Evolutionary conservation across 192 early-diverging fungal genomes (phyloP).

Genomic region (Coemansia sp.): DNA sequence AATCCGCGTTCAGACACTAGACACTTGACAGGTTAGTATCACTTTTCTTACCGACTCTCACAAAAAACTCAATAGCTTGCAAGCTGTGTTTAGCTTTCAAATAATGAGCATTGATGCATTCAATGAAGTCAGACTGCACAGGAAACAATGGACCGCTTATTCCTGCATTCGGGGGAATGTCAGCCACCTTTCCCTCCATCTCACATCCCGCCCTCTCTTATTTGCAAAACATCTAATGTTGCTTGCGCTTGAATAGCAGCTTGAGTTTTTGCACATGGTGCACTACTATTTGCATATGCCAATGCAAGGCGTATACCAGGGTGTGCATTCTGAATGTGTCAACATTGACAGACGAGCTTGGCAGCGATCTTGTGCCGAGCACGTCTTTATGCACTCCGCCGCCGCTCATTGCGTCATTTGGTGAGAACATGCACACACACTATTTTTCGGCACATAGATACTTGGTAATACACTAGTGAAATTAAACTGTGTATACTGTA

Average conservation of each 20-base stretch:
- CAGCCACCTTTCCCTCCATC: not conserved
- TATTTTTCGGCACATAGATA: not conserved
- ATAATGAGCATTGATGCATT: not conserved
- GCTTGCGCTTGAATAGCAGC: not conserved
- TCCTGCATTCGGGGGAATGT: not conserved
- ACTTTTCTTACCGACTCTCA: too few species aligned
- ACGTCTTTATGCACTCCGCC: not conserved
- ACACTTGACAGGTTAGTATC: too few species aligned
- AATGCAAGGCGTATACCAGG: not conserved
- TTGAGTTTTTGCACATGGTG: not conserved
- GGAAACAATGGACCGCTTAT: not conserved
- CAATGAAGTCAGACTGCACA: not conserved
- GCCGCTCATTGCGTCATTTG: not conserved
- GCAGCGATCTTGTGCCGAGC: not conserved
- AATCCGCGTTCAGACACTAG: not conserved
- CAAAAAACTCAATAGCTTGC: too few species aligned
- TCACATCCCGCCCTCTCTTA: not conserved
- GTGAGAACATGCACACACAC: not conserved
- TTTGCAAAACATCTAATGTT: not conserved
- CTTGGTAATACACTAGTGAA: not conserved
- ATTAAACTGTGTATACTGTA: constrained; percentile 1
- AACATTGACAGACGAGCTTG: not conserved
- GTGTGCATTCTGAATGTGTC: not conserved
- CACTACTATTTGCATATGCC: not conserved
- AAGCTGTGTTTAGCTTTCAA: not conserved